Percentiles rank a stretch among this genome's conserved stretches.
phyloP scores from a whole-genome alignment of 257 asterid species.

The Forsythia suspensa region DNA sequence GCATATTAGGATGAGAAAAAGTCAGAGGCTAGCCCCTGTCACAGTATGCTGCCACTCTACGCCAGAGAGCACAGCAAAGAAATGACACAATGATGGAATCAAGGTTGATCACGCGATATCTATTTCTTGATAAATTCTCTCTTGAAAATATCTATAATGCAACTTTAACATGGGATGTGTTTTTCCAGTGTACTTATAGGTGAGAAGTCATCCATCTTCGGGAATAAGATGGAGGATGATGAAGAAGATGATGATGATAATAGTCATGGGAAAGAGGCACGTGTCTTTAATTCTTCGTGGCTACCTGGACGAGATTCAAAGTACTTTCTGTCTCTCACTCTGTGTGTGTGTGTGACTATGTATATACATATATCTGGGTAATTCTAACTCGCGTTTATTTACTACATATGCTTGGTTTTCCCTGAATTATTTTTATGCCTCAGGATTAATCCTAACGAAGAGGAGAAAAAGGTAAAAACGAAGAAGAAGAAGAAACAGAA shows the following conservation, averaged over 20 bases:
- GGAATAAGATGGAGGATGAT: constrained; percentile 40
- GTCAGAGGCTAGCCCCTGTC: constrained; percentile 64
- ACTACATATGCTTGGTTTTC: neutral
- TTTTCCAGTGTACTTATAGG: constrained; percentile 64
- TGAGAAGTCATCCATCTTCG: constrained; percentile 49
- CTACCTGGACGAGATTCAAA: constrained; percentile 47
- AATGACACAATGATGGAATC: constrained; percentile 64
- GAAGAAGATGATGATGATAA: constrained; percentile 58
- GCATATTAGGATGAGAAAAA: constrained; percentile 59
- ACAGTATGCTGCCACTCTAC: constrained; percentile 55
- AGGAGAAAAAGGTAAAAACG: constrained; percentile 32
- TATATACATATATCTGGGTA: neutral
- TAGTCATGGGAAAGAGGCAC: neutral
- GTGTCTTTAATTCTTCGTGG: constrained; percentile 44
- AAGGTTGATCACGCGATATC: constrained; percentile 44
- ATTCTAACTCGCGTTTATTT: neutral
- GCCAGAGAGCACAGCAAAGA: constrained; percentile 70
- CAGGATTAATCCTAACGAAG: constrained; percentile 36
- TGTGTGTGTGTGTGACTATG: neutral
- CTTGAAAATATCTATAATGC: neutral
- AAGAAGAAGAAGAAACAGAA: constrained; percentile 38
- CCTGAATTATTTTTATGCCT: neutral
- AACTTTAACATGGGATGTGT: constrained; percentile 7
- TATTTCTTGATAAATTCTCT: neutral
- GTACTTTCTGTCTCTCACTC: constrained; percentile 39